These are phyloP conservation scores for Hydnomerulius pinastri DNA, from an alignment of 768 basidiomycete species.

Conservation along the genomic window DNA sequence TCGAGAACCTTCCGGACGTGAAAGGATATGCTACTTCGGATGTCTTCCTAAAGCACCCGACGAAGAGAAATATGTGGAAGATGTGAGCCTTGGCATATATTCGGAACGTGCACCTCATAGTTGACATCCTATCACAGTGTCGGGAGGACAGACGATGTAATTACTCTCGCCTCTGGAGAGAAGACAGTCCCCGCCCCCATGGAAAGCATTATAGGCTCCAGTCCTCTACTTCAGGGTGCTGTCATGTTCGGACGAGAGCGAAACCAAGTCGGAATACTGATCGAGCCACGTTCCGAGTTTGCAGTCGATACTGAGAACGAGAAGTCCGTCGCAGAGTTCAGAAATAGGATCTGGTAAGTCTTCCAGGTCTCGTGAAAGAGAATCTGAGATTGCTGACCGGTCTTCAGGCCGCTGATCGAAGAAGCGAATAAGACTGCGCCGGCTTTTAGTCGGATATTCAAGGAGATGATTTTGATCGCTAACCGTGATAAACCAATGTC, in stretches of 20 bases:
- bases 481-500: conserved; percentile 40
- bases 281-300: conserved; percentile 26
- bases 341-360: conserved; percentile 26
- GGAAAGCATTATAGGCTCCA: conserved; percentile 23
- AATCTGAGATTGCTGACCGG: not conserved
- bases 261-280: conserved; percentile 30
- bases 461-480: conserved; percentile 52
- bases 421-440: conserved; percentile 41
- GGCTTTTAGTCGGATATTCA: conserved; percentile 44
- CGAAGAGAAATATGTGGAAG: conserved; percentile 43
- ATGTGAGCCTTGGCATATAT: too few species aligned
- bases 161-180: conserved; percentile 33
- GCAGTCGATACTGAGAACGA: conserved; percentile 15
- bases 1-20: too few species aligned
- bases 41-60: conserved; percentile 46
- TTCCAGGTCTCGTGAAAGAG: not conserved
- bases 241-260: conserved; percentile 36
- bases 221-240: conserved; percentile 21
- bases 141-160: conserved; percentile 38
- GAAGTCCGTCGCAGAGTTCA: conserved; percentile 11
- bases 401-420: conserved; percentile 36
- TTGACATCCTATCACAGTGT: conserved; percentile 26
- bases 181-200: conserved; percentile 36
- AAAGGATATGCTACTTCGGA: conserved; percentile 47
- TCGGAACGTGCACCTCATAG: not conserved